phyloP scores from a whole-genome alignment of 495 filamentous ascomycete genomes.

The Penicillium crystallinum region DNA sequence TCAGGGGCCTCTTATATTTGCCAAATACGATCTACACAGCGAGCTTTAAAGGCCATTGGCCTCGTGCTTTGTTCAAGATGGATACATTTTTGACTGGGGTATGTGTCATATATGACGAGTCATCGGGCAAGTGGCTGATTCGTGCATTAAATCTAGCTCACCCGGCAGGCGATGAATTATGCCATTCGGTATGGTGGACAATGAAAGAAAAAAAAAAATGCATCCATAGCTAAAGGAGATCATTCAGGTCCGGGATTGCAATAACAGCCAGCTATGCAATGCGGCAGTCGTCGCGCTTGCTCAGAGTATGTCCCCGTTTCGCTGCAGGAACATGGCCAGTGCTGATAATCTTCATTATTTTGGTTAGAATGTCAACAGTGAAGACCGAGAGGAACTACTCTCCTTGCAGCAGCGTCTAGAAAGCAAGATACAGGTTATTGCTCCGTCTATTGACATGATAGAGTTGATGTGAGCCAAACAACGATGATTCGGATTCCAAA shows the following conservation, averaged over 20 bases:
- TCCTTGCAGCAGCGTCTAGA: constrained; percentile 69
- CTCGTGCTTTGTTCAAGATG: constrained; percentile 48
- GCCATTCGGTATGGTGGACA: constrained; percentile 57
- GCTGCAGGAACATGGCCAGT: background rate
- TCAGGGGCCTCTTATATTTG: constrained; percentile 12
- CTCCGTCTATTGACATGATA: constrained; percentile 89
- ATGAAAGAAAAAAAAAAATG: background rate
- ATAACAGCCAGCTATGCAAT: constrained; percentile 85
- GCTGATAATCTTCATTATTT: constrained; percentile 9
- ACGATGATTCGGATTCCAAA: background rate
- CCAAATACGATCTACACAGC: constrained; percentile 2
- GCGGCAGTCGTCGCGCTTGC: constrained; percentile 69
- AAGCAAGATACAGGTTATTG: constrained; percentile 83
- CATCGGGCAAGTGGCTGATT: background rate
- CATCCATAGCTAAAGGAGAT: background rate
- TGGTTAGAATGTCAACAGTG: constrained; percentile 61
- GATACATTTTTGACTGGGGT: constrained; percentile 70
- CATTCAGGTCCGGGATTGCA: constrained; percentile 70
- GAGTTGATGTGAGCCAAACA: constrained; percentile 67
- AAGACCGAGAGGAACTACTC: constrained; percentile 63
- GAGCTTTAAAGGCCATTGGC: background rate
- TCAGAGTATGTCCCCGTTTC: constrained; percentile 54
- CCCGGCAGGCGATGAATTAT: constrained; percentile 85
- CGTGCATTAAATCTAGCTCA: constrained; percentile 43
- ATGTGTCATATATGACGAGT: constrained; percentile 13